These are phyloP conservation scores for Termitomyces sp. DNA, from an alignment of 768 basidiomycete species.

Conservation along the genomic window DNA sequence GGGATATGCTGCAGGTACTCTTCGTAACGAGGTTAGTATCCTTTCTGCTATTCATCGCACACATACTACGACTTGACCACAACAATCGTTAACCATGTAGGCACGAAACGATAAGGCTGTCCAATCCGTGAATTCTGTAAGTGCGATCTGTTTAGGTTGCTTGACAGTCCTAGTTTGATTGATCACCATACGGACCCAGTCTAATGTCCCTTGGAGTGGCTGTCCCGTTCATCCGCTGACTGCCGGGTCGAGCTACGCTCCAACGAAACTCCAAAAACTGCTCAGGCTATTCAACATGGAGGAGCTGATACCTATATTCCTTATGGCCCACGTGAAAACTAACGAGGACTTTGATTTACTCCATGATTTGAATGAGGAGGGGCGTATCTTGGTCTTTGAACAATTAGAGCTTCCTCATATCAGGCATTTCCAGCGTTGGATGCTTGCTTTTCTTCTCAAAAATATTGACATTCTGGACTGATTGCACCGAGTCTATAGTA, in stretches of 20 bases:
- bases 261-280: background rate
- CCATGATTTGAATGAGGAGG: background rate
- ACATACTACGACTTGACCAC: background rate
- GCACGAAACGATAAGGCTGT: background rate
- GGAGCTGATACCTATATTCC: background rate
- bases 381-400: background rate
- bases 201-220: background rate
- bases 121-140: background rate
- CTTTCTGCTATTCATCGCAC: background rate
- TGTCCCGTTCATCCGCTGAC: background rate
- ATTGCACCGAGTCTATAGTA: background rate
- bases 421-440: background rate
- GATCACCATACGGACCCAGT: background rate
- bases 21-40: background rate
- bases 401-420: background rate
- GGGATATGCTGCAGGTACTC: background rate
- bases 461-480: background rate
- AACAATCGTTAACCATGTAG: background rate
- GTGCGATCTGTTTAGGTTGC: background rate
- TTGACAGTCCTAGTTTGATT: background rate
- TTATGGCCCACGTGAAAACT: background rate
- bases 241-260: background rate
- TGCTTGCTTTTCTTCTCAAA: background rate
- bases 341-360: background rate
- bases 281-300: background rate